phyloP scores from a whole-genome alignment of 192 early-diverging fungal species.

The Glomus cerebriforme region DNA sequence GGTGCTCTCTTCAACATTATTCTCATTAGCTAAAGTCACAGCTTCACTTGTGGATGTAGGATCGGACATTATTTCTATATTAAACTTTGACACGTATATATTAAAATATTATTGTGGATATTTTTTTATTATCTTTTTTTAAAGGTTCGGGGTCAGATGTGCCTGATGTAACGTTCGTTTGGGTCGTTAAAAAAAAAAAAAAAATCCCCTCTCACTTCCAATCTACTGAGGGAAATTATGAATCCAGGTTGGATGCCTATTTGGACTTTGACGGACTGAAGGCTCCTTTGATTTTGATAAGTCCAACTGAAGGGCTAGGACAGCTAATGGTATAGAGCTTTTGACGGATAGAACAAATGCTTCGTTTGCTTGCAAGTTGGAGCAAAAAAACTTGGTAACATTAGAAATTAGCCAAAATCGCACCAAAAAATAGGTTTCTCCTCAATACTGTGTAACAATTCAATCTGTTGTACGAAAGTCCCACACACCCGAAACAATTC shows the following conservation, averaged over 20 bases:
- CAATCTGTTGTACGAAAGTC: not conserved
- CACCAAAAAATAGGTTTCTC: conserved; percentile 6
- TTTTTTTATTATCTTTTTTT: not conserved
- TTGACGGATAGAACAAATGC: conserved; percentile 19
- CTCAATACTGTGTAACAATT: conserved; percentile 11
- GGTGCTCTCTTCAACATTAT: not conserved
- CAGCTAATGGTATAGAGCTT: too few relatives aligned
- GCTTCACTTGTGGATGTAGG: not conserved
- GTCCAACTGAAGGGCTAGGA: conserved; percentile 29
- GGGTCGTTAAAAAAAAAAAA: conserved; percentile 25
- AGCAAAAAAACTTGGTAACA: conserved; percentile 16
- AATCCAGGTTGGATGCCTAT: conserved; percentile 26
- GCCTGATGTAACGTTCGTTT: conserved; percentile 7
- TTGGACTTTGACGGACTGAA: conserved; percentile 32
- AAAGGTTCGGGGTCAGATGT: conserved; percentile 13
- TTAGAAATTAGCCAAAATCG: not conserved
- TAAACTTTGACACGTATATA: not conserved
- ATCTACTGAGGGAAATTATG: not conserved
- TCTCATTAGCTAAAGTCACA: not conserved
- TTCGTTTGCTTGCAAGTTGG: conserved; percentile 27
- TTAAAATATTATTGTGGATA: too few relatives aligned
- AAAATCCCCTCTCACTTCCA: conserved; percentile 20
- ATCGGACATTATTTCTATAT: not conserved
- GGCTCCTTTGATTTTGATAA: conserved; percentile 22
- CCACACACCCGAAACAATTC: not conserved